phyloP scores from a whole-genome alignment of 169 alveolate species.

The Eimeria maxima region DNA sequence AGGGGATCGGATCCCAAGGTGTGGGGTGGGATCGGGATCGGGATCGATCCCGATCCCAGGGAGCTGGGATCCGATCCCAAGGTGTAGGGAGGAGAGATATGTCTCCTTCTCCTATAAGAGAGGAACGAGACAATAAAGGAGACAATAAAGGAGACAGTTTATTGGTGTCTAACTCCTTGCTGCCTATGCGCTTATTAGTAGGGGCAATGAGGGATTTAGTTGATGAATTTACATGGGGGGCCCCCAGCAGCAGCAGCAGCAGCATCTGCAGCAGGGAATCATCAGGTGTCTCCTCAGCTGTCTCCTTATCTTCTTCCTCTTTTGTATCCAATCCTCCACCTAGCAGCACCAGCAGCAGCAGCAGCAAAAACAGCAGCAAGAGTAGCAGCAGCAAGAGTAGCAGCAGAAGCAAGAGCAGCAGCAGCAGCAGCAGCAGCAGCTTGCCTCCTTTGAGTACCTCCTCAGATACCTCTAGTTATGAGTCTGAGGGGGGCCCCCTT shows the following conservation, averaged over 20 bases:
- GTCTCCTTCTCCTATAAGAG: too few relatives aligned
- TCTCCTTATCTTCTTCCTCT: neutral
- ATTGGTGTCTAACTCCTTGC: neutral
- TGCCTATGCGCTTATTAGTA: neutral
- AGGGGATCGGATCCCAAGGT: neutral
- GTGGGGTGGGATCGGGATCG: neutral
- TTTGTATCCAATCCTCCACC: neutral
- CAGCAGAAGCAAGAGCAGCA: neutral
- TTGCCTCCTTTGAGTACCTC: neutral
- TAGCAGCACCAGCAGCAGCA: neutral
- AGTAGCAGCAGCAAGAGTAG: conserved; percentile 14
- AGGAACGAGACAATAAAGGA: too few relatives aligned
- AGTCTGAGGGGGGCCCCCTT: neutral
- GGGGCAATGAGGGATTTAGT: conserved; percentile 1
- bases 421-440: conserved; percentile 23
- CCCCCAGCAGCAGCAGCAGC: too few relatives aligned
- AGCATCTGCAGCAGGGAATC: neutral
- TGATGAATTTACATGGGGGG: neutral
- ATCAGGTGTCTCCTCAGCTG: neutral
- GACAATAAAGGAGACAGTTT: conserved; percentile 2
- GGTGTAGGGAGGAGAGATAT: too few relatives aligned
- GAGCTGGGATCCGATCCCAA: neutral
- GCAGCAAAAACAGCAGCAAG: neutral
- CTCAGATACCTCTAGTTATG: neutral
- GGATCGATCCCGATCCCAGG: neutral